A percentile compares a stretch with the other conserved stretches of the same genome.
Conservation (phyloP, 2,329 filamentous ascomycete genomes). For the Scedosporium aurantiacum region DNA sequence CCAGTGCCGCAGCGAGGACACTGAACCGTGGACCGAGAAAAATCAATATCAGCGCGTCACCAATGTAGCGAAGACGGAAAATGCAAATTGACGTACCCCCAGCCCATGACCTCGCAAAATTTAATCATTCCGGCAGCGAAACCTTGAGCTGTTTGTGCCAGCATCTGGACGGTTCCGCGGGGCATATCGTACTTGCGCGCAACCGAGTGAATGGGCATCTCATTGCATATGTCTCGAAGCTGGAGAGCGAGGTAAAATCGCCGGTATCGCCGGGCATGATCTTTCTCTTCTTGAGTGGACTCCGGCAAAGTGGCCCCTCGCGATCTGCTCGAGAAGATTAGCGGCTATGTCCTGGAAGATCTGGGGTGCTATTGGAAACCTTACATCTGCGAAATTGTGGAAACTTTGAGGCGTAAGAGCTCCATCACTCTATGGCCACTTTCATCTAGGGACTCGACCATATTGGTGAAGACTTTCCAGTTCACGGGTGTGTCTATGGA, state of each 20-base stretch:
- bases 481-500: constrained; percentile 46
- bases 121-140: constrained; percentile 72
- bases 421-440: constrained; percentile 58
- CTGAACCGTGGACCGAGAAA: constrained; percentile 22
- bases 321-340: constrained; percentile 35
- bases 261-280: constrained; percentile 52
- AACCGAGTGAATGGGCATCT: constrained; percentile 58
- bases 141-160: constrained; percentile 65
- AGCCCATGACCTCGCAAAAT: constrained; percentile 67
- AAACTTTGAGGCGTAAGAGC: constrained; percentile 58
- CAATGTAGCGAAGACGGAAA: background rate
- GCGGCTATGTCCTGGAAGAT: constrained; percentile 12
- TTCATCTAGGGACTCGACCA: constrained; percentile 60
- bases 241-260: constrained; percentile 68
- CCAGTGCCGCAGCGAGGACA: constrained; percentile 58
- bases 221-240: constrained; percentile 68
- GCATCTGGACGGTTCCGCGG: constrained; percentile 58
- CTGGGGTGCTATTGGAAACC: constrained; percentile 10
- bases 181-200: constrained; percentile 60
- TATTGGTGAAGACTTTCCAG: constrained; percentile 62
- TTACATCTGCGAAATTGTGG: constrained; percentile 55
- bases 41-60: background rate
- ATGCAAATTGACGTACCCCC: constrained; percentile 36
- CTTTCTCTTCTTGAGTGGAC: constrained; percentile 47
- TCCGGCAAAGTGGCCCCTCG: constrained; percentile 56